Evolutionary conservation across 139 green algal species (phyloP).

Genomic region (Nannochloris sp.): DNA sequence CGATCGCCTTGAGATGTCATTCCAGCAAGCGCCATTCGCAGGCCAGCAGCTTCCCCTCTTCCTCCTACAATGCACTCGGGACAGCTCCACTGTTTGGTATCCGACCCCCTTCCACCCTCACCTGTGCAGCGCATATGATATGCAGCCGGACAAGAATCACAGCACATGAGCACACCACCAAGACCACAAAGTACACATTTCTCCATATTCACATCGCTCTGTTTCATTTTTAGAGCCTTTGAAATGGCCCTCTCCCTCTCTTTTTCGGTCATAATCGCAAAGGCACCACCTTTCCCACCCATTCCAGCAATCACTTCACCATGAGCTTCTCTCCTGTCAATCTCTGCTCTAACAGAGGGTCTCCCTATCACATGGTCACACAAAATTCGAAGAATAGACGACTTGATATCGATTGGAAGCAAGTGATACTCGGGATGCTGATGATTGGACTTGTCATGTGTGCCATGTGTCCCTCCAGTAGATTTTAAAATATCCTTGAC

Average conservation of each 20-base stretch:
- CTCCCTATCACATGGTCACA: slow-evolving; percentile 49
- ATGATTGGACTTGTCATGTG: neutral
- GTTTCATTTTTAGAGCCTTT: slow-evolving; percentile 14
- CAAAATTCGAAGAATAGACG: slow-evolving; percentile 38
- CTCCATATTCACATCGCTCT: slow-evolving; percentile 48
- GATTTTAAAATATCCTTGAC: neutral
- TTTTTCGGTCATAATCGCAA: slow-evolving; percentile 33
- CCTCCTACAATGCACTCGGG: slow-evolving; percentile 56
- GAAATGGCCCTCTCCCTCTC: slow-evolving; percentile 26
- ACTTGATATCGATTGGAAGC: slow-evolving; percentile 32
- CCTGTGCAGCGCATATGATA: slow-evolving; percentile 79
- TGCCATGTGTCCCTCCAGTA: neutral
- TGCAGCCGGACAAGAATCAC: slow-evolving; percentile 79
- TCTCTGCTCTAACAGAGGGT: slow-evolving; percentile 41
- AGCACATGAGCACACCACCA: slow-evolving; percentile 79
- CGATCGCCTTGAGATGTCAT: slow-evolving; percentile 17
- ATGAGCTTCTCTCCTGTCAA: slow-evolving; percentile 51
- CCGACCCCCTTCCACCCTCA: slow-evolving; percentile 36
- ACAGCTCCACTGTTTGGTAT: slow-evolving; percentile 53
- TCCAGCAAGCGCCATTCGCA: slow-evolving; percentile 32
- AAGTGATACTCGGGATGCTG: slow-evolving; percentile 37
- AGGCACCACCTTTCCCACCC: slow-evolving; percentile 42
- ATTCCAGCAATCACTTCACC: slow-evolving; percentile 39
- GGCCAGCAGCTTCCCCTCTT: slow-evolving; percentile 42
- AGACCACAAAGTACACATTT: slow-evolving; percentile 67